phyloP scores from a whole-genome alignment of 208 protist species.

The Trypanosoma lewisi region DNA sequence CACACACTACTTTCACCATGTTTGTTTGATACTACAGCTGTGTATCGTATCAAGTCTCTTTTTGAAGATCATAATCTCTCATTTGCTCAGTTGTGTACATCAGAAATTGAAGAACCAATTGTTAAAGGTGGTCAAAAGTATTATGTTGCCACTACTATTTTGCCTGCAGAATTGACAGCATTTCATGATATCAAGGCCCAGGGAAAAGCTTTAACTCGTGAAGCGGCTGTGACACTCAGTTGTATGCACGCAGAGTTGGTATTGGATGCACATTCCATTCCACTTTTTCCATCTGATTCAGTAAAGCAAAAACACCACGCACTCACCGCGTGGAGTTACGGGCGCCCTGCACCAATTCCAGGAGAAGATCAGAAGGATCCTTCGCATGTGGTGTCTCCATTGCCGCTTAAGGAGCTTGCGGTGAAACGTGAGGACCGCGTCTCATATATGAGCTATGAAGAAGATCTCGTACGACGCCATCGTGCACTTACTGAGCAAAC shows the following conservation, averaged over 20 bases:
- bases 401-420: slow-evolving; percentile 60
- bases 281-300: slow-evolving; percentile 61
- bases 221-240: slow-evolving; percentile 60
- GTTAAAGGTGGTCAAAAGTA: slow-evolving; percentile 19
- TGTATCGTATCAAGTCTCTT: slow-evolving; percentile 48
- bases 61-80: slow-evolving; percentile 42
- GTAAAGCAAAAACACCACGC: slow-evolving; percentile 66
- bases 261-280: slow-evolving; percentile 58
- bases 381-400: slow-evolving; percentile 44
- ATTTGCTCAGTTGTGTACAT: slow-evolving; percentile 37
- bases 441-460: slow-evolving; percentile 41
- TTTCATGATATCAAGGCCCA: slow-evolving; percentile 41
- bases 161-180: slow-evolving; percentile 30
- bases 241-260: slow-evolving; percentile 90
- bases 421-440: slow-evolving; percentile 17
- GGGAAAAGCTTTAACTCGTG: slow-evolving; percentile 60
- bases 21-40: slow-evolving; percentile 51
- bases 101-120: slow-evolving; percentile 29
- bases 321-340: slow-evolving; percentile 70
- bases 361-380: slow-evolving; percentile 39
- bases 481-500: slow-evolving; percentile 46
- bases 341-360: slow-evolving; percentile 65
- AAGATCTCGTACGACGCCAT: slow-evolving; percentile 67
- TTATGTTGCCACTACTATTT: slow-evolving; percentile 27
- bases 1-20: slow-evolving; percentile 75